Evolutionary conservation across 257 asterid genomes (phyloP).

Genomic region (Solanum gandarillasii): DNA sequence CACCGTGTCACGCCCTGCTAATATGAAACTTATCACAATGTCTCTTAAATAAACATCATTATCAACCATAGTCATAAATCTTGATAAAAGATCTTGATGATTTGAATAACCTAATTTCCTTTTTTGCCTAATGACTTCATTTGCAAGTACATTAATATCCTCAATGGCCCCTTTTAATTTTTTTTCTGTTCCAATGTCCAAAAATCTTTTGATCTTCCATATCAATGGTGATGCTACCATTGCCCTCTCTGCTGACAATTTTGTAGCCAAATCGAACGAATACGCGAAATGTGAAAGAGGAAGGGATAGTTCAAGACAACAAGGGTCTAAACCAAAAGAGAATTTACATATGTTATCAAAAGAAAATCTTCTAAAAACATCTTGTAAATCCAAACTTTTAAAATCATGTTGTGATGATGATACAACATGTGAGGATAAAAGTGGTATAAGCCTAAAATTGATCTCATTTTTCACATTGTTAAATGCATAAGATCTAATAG

Average conservation of each 20-base stretch:
- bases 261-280: slow-evolving; percentile 30
- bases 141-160: slow-evolving; percentile 14
- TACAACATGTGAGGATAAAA: neutral
- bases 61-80: slow-evolving; percentile 15
- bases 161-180: slow-evolving; percentile 11
- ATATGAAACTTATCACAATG: slow-evolving; percentile 26
- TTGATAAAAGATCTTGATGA: slow-evolving; percentile 24
- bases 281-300: slow-evolving; percentile 26
- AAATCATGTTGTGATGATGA: neutral
- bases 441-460: slow-evolving; percentile 20
- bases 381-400: slow-evolving; percentile 23
- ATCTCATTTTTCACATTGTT: slow-evolving; percentile 27
- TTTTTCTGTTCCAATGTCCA: slow-evolving; percentile 25
- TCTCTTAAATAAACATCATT: slow-evolving; percentile 29
- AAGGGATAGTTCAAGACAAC: slow-evolving; percentile 22
- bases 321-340: slow-evolving; percentile 38
- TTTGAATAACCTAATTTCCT: slow-evolving; percentile 13
- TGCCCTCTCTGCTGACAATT: slow-evolving; percentile 38
- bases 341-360: slow-evolving; percentile 35
- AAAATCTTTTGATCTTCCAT: slow-evolving; percentile 24
- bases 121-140: slow-evolving; percentile 23
- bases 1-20: slow-evolving; percentile 36
- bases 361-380: slow-evolving; percentile 27
- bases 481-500: slow-evolving; percentile 22
- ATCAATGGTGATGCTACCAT: slow-evolving; percentile 22